A percentile compares a stretch with the other conserved stretches of the same genome.
These are phyloP conservation scores for Annulohypoxylon bovei DNA, from an alignment of 495 filamentous ascomycete genomes.

Conservation along the genomic window DNA sequence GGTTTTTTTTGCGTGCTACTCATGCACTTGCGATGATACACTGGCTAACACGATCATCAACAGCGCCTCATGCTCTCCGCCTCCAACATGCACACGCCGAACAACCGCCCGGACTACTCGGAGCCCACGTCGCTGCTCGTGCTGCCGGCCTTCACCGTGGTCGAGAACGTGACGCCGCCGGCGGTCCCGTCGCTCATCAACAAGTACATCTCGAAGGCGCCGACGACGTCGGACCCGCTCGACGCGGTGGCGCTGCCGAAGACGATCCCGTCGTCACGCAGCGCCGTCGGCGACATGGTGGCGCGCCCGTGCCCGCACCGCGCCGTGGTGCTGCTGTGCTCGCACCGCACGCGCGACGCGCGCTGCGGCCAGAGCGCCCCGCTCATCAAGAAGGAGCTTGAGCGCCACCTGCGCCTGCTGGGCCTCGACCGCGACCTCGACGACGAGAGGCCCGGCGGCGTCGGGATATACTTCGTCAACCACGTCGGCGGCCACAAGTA, in stretches of 20 bases:
- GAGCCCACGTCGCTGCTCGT: constrained; percentile 85
- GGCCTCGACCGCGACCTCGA: constrained; percentile 87
- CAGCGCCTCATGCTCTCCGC: constrained; percentile 91
- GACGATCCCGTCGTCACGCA: constrained; percentile 65
- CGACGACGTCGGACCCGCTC: constrained; percentile 81
- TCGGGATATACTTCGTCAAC: constrained; percentile 93
- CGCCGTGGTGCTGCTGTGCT: constrained; percentile 91
- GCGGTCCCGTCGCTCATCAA: constrained; percentile 77
- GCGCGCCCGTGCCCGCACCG: constrained; percentile 80
- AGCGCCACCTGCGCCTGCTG: constrained; percentile 84
- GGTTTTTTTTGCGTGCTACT: background rate
- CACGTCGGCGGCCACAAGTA: constrained; percentile 98
- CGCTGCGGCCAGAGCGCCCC: constrained; percentile 95
- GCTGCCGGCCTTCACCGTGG: constrained; percentile 84
- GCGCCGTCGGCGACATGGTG: constrained; percentile 61
- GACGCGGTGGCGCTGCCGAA: constrained; percentile 47
- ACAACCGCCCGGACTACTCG: constrained; percentile 62
- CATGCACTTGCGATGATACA: background rate
- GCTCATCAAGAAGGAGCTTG: constrained; percentile 84
- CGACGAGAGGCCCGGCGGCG: constrained; percentile 87
- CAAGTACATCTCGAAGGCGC: constrained; percentile 73
- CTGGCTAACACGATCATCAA: constrained; percentile 3
- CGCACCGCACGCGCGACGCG: constrained; percentile 90
- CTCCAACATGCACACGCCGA: constrained; percentile 86
- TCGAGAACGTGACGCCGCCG: constrained; percentile 85